Conservation (phyloP, 192 early-diverging fungal species). For the Piromyces finnis region DNA sequence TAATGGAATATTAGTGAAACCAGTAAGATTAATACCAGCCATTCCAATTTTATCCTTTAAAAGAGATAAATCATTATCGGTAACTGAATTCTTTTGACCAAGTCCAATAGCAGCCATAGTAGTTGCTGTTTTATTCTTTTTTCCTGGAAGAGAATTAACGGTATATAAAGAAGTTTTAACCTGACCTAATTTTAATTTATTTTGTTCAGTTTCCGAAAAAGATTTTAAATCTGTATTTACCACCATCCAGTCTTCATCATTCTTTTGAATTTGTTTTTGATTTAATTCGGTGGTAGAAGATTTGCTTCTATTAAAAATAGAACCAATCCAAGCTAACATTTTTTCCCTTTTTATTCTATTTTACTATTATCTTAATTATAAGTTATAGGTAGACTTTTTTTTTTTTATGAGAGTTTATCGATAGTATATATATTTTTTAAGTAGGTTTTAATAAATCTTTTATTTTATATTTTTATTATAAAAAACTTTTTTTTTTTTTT, state of each 20-base stretch:
- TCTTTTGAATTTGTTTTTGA: not conserved
- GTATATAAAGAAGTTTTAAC: not conserved
- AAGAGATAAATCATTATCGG: not conserved
- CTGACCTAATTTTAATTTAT: not conserved
- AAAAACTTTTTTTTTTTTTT: too few species aligned
- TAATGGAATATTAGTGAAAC: not conserved
- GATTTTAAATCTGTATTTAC: not conserved
- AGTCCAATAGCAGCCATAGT: not conserved
- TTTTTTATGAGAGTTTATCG: too few species aligned
- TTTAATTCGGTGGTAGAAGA: not conserved
- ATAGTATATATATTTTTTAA: too few species aligned
- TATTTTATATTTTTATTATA: too few species aligned
- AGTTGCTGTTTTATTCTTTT: not conserved
- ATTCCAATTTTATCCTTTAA: not conserved
- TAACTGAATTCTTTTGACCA: not conserved
- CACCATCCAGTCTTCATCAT: not conserved
- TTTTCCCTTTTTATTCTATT: not conserved
- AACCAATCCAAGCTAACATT: not conserved
- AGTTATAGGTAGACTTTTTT: too few species aligned
- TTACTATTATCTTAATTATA: too few species aligned
- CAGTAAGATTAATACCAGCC: not conserved
- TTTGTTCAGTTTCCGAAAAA: not conserved
- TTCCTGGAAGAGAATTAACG: not conserved
- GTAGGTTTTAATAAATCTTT: too few species aligned
- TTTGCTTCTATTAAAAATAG: not conserved